phyloP scores from a whole-genome alignment of 495 filamentous ascomycete genomes.

The Pyrenopolyporus hunteri region DNA sequence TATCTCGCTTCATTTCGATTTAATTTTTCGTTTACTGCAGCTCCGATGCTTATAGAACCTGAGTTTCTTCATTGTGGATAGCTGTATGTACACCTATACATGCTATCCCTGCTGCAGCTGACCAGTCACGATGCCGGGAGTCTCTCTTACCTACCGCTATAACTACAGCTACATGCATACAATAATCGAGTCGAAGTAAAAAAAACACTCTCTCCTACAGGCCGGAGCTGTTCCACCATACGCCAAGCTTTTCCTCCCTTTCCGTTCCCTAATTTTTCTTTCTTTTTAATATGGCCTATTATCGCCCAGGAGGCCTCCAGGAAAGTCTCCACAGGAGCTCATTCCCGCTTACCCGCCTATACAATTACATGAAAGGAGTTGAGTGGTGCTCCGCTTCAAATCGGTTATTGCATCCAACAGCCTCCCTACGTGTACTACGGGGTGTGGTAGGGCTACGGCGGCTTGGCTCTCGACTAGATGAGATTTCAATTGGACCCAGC shows the following conservation, averaged over 20 bases:
- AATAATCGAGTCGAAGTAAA: slow-evolving; percentile 28
- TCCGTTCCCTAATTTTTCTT: slow-evolving; percentile 6
- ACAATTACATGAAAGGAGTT: slow-evolving; percentile 17
- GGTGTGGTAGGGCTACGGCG: slow-evolving; percentile 26
- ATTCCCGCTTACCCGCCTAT: slow-evolving; percentile 16
- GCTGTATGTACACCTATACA: slow-evolving; percentile 10
- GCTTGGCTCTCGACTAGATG: slow-evolving; percentile 26
- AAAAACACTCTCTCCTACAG: slow-evolving; percentile 25
- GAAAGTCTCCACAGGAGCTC: slow-evolving; percentile 14
- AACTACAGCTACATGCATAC: slow-evolving; percentile 36
- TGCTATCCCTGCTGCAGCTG: slow-evolving; percentile 24
- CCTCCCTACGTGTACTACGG: slow-evolving; percentile 21
- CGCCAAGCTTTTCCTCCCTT: slow-evolving; percentile 25
- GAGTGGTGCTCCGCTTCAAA: slow-evolving; percentile 16
- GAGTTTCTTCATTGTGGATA: slow-evolving; percentile 15
- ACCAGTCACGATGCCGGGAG: slow-evolving; percentile 27
- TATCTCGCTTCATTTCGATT: not conserved
- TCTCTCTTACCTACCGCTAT: slow-evolving; percentile 10
- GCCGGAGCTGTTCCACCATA: slow-evolving; percentile 22
- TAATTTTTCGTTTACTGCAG: slow-evolving; percentile 8
- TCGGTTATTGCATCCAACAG: slow-evolving; percentile 7
- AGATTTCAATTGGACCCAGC: slow-evolving; percentile 37
- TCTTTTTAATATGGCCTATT: slow-evolving; percentile 21
- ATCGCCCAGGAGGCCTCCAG: slow-evolving; percentile 30
- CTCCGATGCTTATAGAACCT: slow-evolving; percentile 20